Evolutionary conservation across 192 early-diverging fungal genomes (phyloP).

Genomic region (Backusella westeae): DNA sequence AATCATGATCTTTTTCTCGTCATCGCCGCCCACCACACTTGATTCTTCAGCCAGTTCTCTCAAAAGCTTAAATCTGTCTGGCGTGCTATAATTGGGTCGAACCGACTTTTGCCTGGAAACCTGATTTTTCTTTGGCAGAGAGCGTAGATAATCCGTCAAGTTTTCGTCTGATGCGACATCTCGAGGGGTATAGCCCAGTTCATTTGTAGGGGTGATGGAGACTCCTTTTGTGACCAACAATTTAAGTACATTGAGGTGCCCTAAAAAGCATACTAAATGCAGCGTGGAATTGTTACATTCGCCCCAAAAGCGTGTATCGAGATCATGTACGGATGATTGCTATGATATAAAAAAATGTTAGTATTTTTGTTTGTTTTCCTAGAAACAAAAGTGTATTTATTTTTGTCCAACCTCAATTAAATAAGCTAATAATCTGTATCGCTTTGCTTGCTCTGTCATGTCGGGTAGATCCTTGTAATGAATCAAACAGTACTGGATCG

Average conservation of each 20-base stretch:
- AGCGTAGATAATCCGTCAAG: neutral
- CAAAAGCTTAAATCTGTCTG: constrained; percentile 25
- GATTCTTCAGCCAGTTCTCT: constrained; percentile 27
- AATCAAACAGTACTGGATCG: constrained; percentile 15
- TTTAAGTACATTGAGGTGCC: constrained; percentile 14
- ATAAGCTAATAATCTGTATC: constrained; percentile 6
- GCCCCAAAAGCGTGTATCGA: constrained; percentile 23
- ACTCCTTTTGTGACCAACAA: constrained; percentile 17
- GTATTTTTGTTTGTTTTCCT: neutral
- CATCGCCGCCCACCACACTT: neutral
- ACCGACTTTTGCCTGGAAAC: neutral
- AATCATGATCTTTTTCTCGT: neutral
- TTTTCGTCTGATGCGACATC: constrained; percentile 12
- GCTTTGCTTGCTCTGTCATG: neutral
- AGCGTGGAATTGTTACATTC: constrained; percentile 25
- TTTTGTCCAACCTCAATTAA: constrained; percentile 20
- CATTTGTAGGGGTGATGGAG: constrained; percentile 6
- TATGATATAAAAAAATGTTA: neutral
- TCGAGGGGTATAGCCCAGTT: constrained; percentile 13
- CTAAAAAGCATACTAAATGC: constrained; percentile 23
- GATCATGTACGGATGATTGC: constrained; percentile 17
- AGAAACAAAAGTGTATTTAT: neutral
- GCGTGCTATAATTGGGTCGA: constrained; percentile 28
- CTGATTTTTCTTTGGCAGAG: neutral
- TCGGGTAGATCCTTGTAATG: constrained; percentile 11